Conservation (phyloP, 345 rosid species). For the Eucalyptus virginea region DNA sequence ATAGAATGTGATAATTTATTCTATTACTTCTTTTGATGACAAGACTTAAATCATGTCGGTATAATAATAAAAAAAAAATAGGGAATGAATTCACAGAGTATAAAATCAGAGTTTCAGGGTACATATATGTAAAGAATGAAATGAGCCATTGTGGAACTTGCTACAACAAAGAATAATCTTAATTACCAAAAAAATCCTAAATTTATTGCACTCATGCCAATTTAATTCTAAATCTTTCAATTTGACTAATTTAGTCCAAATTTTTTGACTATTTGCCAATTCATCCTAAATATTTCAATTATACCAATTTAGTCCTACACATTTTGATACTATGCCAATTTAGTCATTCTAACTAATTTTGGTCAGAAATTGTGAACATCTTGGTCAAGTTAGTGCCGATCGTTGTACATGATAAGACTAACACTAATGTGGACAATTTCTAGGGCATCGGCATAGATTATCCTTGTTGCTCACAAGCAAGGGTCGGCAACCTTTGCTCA, state of each 20-base stretch:
- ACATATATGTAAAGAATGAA: neutral
- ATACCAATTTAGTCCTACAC: neutral
- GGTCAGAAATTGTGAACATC: rapidly evolving
- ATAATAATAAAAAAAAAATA: neutral
- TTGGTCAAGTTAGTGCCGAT: neutral
- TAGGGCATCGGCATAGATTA: no score
- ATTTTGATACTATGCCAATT: neutral
- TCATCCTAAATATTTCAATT: neutral
- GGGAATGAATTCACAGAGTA: neutral
- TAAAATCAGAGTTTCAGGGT: neutral
- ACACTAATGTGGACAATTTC: neutral
- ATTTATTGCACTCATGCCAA: neutral
- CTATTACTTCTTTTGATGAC: neutral
- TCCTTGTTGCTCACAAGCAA: neutral
- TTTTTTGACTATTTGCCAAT: neutral
- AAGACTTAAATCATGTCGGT: neutral
- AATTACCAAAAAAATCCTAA: no score
- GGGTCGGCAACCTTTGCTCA: neutral
- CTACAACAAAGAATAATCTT: neutral
- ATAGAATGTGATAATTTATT: neutral
- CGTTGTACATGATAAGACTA: neutral
- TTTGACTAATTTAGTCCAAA: neutral
- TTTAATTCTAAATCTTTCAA: no score
- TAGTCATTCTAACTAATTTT: neutral
- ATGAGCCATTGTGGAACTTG: neutral